Evolutionary conservation across 768 basidiomycete genomes (phyloP), one percentile per base, ranked within the genome.

Genomic region (Kwoniella botswanensis): DNA sequence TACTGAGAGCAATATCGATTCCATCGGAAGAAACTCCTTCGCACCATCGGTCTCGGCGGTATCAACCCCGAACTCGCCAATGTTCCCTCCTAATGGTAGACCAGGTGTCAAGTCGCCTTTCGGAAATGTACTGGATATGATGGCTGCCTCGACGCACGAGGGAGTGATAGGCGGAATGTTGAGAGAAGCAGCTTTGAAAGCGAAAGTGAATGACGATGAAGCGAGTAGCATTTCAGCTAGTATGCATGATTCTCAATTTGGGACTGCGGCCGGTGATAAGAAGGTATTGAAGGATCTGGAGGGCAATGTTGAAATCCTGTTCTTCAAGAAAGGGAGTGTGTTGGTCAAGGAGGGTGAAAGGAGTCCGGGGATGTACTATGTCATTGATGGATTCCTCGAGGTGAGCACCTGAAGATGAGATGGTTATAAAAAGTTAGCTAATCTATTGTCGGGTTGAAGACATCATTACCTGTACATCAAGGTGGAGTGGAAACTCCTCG

Each of bases 261-360:
- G 67, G 12, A 65, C 26, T 59, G 65, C 35, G 1, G 63, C 59
- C 1, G 71, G 63, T 18, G 88, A 85, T 22, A 78, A 82, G 21
- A 89, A 91, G 74, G 72, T 82, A 12, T 87, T 93, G 85, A 90
- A 87, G 75, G 95, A 94, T 21, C 85, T 99, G 15, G 94, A 97
- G 79, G 98, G 98, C 67, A 93, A 97, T 80, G 93, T 98, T 1
- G 97, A 99, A 82, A 96, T 99, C 63, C 82, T 98, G 42, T 98
- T 91, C 83, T 98, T 93, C 84, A 87, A 92, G 53, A 90, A 92
- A 62, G 97, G 95, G 1, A 90, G 91, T 4, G 89, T 89, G 2
- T 85, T 98, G 22, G 94, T 92, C 24, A 92, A 89, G 75, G 92
- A 94, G 7, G 96, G 94, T 53, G 95, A 99, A 82, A 85, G 88